A percentile compares a stretch with the other conserved stretches of the same genome.
phyloP scores from a whole-genome alignment of 139 green algal species.

The Auxenochlorella pyrenoidosa region DNA sequence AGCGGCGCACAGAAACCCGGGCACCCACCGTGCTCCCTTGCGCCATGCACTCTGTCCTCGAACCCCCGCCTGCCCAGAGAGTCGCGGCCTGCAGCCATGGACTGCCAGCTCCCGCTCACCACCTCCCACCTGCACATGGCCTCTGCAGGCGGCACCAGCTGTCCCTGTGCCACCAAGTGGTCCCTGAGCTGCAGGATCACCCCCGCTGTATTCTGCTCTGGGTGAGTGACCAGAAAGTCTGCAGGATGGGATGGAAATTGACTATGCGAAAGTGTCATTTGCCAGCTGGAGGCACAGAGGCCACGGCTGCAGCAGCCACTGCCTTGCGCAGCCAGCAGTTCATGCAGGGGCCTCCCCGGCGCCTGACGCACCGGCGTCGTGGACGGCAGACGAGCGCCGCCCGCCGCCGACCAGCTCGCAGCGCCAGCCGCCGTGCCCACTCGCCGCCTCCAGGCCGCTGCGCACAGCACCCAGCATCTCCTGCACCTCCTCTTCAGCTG shows the following conservation, averaged over 20 bases:
- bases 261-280: no score
- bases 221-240: constrained; percentile 34
- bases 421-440: constrained; percentile 23
- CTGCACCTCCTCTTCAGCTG: constrained; percentile 33
- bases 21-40: no score
- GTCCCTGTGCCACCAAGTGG: constrained; percentile 12
- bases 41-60: background rate
- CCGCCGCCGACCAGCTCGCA: constrained; percentile 43
- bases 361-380: constrained; percentile 46
- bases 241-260: background rate
- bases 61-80: background rate
- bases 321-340: no score
- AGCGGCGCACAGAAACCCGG: no score
- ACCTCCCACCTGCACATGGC: constrained; percentile 33
- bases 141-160: constrained; percentile 10
- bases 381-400: constrained; percentile 7
- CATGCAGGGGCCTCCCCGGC: no score
- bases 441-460: constrained; percentile 3
- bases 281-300: no score
- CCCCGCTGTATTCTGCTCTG: background rate
- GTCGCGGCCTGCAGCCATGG: background rate
- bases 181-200: constrained; percentile 33
- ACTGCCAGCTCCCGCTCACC: background rate
- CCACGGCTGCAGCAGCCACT: no score
- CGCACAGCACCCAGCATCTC: constrained; percentile 39